Percentiles rank a stretch among this genome's conserved stretches.
phyloP scores from a whole-genome alignment of 2,329 filamentous ascomycete species.

The Lecanicillium sp. region DNA sequence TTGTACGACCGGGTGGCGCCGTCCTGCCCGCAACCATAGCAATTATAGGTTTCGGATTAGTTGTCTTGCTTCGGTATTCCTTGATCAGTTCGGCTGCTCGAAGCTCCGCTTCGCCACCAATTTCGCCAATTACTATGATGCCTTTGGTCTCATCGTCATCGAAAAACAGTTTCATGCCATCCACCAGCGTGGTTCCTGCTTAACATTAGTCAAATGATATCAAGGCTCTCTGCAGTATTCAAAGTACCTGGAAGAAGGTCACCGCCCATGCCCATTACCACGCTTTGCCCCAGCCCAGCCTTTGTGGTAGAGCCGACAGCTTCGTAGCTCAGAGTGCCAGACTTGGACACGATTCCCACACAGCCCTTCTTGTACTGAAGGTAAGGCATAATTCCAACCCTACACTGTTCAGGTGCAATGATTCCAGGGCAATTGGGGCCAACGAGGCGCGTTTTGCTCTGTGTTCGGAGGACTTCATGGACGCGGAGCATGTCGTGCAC shows the following conservation, averaged over 20 bases:
- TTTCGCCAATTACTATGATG: conserved; percentile 65
- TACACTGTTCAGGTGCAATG: conserved; percentile 64
- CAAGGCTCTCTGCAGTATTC: too few relatives aligned
- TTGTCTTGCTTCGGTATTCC: conserved; percentile 49
- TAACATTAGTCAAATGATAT: too few relatives aligned
- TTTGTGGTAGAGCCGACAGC: conserved; percentile 67
- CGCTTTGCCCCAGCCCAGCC: conserved; percentile 67
- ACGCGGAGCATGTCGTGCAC: conserved; percentile 67
- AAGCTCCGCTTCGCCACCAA: conserved; percentile 62
- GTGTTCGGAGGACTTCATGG: conserved; percentile 62
- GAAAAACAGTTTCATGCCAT: conserved; percentile 61
- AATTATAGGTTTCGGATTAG: conserved; percentile 55
- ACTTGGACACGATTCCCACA: conserved; percentile 72
- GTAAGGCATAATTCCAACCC: conserved; percentile 34
- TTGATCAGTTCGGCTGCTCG: conserved; percentile 65
- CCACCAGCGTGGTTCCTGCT: conserved; percentile 58
- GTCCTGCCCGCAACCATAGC: conserved; percentile 59
- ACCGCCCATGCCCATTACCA: conserved; percentile 72
- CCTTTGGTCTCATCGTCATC: conserved; percentile 60
- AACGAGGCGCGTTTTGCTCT: conserved; percentile 64
- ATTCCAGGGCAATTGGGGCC: conserved; percentile 79
- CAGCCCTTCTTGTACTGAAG: conserved; percentile 44
- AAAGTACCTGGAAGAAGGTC: conserved; percentile 62
- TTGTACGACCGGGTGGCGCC: conserved; percentile 52
- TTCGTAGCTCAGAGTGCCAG: conserved; percentile 73